Evolutionary conservation across 192 early-diverging fungal species (phyloP).

Genomic region (Umbelopsis vinacea): DNA sequence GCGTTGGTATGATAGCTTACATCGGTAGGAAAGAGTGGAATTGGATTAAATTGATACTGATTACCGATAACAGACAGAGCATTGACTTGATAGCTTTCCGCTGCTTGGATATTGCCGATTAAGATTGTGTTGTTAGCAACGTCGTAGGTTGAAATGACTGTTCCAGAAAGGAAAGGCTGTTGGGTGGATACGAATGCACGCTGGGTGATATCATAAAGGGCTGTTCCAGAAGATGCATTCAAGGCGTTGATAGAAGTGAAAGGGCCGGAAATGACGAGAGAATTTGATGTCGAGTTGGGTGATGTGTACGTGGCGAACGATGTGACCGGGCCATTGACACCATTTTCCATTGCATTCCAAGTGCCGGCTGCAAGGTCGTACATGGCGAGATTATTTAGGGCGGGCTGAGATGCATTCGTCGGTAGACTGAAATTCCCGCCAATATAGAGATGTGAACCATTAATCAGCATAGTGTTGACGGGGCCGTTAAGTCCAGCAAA

Average conservation of each 20-base stretch:
- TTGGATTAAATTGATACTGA: background rate
- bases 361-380: constrained; percentile 2
- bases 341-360: constrained; percentile 8
- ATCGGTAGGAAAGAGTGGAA: background rate
- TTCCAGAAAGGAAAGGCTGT: background rate
- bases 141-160: background rate
- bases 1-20: constrained; percentile 34
- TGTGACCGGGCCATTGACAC: constrained; percentile 26
- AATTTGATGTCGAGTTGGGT: background rate
- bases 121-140: background rate
- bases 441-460: constrained; percentile 30
- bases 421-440: constrained; percentile 32
- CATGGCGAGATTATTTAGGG: constrained; percentile 15
- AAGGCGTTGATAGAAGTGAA: background rate
- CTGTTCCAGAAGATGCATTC: constrained; percentile 14
- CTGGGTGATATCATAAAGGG: background rate
- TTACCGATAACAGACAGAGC: background rate
- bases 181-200: constrained; percentile 2
- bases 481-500: constrained; percentile 25
- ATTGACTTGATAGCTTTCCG: constrained; percentile 12
- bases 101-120: constrained; percentile 1
- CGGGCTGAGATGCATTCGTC: background rate
- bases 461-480: background rate
- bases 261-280: background rate
- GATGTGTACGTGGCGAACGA: background rate